Conservation (phyloP, 2,329 filamentous ascomycete species). For the Chaetomiaceae sp. region DNA sequence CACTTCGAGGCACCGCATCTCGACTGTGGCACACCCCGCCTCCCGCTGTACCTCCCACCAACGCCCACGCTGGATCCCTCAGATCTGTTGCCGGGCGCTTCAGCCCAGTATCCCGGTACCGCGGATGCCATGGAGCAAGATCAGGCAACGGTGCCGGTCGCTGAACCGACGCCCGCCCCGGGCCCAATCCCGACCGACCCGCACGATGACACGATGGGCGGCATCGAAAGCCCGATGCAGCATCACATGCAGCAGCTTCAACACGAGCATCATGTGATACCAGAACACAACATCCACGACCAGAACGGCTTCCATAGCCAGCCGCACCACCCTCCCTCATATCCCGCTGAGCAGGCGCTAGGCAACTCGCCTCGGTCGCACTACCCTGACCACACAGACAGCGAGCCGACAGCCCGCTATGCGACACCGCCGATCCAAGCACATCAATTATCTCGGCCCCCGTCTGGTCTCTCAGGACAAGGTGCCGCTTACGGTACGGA, state of each 20-base stretch:
- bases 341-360: constrained; percentile 45
- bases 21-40: neutral
- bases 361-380: constrained; percentile 35
- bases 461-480: constrained; percentile 46
- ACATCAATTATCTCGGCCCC: constrained; percentile 46
- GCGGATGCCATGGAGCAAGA: constrained; percentile 45
- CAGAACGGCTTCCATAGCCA: constrained; percentile 29
- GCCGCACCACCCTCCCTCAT: constrained; percentile 40
- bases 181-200: constrained; percentile 30
- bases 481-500: constrained; percentile 38
- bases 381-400: constrained; percentile 31
- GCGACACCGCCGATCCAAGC: constrained; percentile 41
- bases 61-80: constrained; percentile 47
- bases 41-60: neutral
- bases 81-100: constrained; percentile 42
- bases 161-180: constrained; percentile 6
- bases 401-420: constrained; percentile 40
- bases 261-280: constrained; percentile 34
- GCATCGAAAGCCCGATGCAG: constrained; percentile 35
- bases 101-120: constrained; percentile 48
- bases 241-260: no score
- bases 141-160: constrained; percentile 1
- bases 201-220: constrained; percentile 45
- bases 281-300: constrained; percentile 20
- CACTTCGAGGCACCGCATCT: neutral